phyloP scores from a whole-genome alignment of 257 asterid species.

The Nemophila menziesii region DNA sequence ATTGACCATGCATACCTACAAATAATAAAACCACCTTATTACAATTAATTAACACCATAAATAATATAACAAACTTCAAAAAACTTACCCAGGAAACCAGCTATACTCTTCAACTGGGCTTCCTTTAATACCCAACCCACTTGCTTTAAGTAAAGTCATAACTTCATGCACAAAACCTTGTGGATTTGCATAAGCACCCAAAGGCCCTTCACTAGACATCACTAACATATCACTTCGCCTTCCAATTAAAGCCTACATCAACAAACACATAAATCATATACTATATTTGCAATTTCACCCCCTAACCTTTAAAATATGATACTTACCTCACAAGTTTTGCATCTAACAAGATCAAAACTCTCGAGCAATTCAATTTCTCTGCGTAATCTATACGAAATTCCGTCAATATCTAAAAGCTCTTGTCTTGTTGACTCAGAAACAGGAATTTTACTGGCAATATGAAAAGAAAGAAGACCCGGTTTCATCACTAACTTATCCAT shows the following conservation, averaged over 20 bases:
- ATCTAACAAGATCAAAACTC: conserved; percentile 63
- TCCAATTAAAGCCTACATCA: conserved; percentile 51
- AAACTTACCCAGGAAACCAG: conserved; percentile 95
- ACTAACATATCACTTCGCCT: conserved; percentile 86
- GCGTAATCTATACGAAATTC: conserved; percentile 78
- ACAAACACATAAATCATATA: conserved; percentile 3
- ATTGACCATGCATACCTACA: conserved; percentile 89
- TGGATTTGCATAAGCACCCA: conserved; percentile 82
- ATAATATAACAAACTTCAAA: conserved; percentile 6
- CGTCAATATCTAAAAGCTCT: conserved; percentile 97
- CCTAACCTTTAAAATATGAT: not conserved
- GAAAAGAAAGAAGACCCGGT: conserved; percentile 91
- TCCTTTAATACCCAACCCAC: conserved; percentile 59
- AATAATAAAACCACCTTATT: conserved; percentile 2
- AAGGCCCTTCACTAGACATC: conserved; percentile 97
- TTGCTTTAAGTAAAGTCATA: conserved; percentile 59
- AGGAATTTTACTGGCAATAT: conserved; percentile 90
- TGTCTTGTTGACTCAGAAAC: conserved; percentile 79
- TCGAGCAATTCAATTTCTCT: conserved; percentile 87
- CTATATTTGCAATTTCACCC: conserved; percentile 8
- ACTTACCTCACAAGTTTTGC: conserved; percentile 79
- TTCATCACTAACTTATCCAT: conserved; percentile 66
- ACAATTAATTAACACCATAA: conserved; percentile 4
- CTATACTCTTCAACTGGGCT: conserved; percentile 63
- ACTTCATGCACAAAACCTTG: conserved; percentile 90